These are phyloP conservation scores for Candida nemodendra DNA, from an alignment of 805 yeast genomes.

Conservation along the genomic window DNA sequence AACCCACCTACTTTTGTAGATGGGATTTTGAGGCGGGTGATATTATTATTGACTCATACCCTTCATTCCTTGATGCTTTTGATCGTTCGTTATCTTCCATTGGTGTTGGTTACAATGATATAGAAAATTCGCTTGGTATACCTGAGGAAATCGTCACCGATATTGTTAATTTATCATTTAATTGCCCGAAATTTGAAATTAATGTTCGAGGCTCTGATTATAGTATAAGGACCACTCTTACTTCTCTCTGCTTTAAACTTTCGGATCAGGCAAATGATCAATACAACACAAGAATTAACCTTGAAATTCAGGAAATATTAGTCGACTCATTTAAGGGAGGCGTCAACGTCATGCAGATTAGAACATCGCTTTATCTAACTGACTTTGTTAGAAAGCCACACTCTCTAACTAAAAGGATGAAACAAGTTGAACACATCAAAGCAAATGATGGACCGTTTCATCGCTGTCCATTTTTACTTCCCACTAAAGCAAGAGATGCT, in stretches of 20 bases:
- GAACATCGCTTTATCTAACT: conserved; percentile 59
- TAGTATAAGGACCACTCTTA: conserved; percentile 23
- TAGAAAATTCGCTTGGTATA: conserved; percentile 69
- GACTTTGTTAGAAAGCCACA: conserved; percentile 56
- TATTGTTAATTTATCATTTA: conserved; percentile 61
- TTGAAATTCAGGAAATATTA: conserved; percentile 48
- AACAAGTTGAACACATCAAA: conserved; percentile 65
- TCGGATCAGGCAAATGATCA: conserved; percentile 71
- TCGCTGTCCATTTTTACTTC: conserved; percentile 69
- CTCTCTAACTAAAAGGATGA: conserved; percentile 41
- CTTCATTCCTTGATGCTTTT: conserved; percentile 45
- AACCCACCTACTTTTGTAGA: conserved; percentile 83
- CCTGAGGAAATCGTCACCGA: conserved; percentile 61
- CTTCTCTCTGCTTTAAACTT: conserved; percentile 37
- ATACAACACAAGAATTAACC: conserved; percentile 54
- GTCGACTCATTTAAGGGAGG: conserved; percentile 22
- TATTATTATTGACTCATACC: conserved; percentile 50
- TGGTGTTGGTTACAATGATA: conserved; percentile 64
- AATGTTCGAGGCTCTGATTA: conserved; percentile 38
- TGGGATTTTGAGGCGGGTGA: conserved; percentile 82
- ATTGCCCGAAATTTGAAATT: conserved; percentile 47
- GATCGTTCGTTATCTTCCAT: conserved; percentile 44
- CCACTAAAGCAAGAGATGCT: conserved; percentile 45
- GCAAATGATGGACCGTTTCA: conserved; percentile 82
- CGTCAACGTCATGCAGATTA: conserved; percentile 38